Base-by-base conservation (phyloP, 108 stramenopile genomes). In the Phaeodactylum tricornutum region DNA sequence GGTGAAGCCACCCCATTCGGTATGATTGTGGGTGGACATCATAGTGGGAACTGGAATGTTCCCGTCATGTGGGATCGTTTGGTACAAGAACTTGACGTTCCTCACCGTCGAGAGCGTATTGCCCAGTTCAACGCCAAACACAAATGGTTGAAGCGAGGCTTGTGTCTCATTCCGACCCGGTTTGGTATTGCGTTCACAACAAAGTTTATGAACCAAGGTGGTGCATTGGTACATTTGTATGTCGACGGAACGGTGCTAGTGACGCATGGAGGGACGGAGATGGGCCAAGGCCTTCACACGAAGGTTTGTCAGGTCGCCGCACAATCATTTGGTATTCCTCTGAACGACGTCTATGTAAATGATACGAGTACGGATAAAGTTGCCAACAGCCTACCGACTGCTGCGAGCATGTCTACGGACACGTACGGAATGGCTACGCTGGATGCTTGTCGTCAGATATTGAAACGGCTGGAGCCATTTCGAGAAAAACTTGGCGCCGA, bases 211-310 rank as follows among this genome's bases (percentile, higher is more conserved):
- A 92, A 92, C 51, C 90, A 92, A 64, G 95, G 86, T 5, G 95
- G 95, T 14, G 88, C 95, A 5, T 73, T 96, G 3, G 93, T 96
- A 1, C 93, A 96, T 64, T 55, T 96, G 4, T 96, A 96, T 51
- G 72, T 68, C 19, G 95, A 96, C 56, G 95, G 92, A 1, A 91
- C 92, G 7, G 91, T 96, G 16, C 64, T 93, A 35, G 87, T 94
- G 2, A 70, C 77, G 32, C 95, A 96, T 47, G 95, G 95, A 34
- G 95, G 95, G 32, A 96, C 93, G 1, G 95, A 96, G 68, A 96
- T 96, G 95, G 95, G 95, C 17, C 92, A 96, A 60, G 95, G 95
- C 21, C 44, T 96, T 29, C 90, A 92, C 55, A 96, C 95, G 1
- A 96, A 96, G 70, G 89, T 94, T 4, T 84, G 81, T 40, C 92